Percentiles rank a stretch among this genome's conserved stretches.
These are phyloP conservation scores for Moelleriella libera DNA, from an alignment of 2,329 filamentous ascomycete species.

Conservation along the genomic window DNA sequence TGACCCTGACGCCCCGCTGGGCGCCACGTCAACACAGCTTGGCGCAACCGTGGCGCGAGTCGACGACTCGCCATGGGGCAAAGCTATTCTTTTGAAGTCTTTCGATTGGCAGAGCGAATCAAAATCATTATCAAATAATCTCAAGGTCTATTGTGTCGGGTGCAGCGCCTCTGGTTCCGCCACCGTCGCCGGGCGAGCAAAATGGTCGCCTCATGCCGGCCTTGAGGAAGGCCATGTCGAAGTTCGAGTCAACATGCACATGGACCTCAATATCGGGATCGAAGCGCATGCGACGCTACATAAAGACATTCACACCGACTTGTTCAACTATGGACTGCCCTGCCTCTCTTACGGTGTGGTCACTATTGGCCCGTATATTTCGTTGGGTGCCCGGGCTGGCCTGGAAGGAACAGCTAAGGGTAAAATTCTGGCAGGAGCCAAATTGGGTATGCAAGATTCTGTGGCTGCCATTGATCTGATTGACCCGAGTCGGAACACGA, in stretches of 20 bases:
- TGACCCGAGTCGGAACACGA: constrained; percentile 7
- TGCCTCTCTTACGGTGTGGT: constrained; percentile 12
- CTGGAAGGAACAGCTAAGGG: constrained; percentile 12
- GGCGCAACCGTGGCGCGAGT: background rate
- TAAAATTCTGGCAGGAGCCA: constrained; percentile 14
- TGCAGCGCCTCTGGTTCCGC: constrained; percentile 2
- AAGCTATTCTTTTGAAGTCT: constrained; percentile 1
- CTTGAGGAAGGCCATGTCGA: constrained; percentile 10
- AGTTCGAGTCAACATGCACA: constrained; percentile 5
- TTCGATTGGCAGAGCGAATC: background rate
- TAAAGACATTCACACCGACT: constrained; percentile 8
- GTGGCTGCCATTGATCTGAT: constrained; percentile 10
- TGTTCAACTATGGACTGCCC: constrained; percentile 12
- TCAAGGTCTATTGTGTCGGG: constrained; percentile 3
- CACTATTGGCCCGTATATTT: constrained; percentile 11
- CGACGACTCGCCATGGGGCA: background rate
- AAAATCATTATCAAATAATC: background rate
- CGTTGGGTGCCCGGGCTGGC: constrained; percentile 9
- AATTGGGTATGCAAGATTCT: constrained; percentile 8
- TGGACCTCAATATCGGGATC: constrained; percentile 16
- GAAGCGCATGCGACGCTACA: constrained; percentile 11
- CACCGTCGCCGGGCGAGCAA: constrained; percentile 1
- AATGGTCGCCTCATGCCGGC: constrained; percentile 5
- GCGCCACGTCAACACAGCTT: background rate
- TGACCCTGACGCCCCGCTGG: background rate